Conservation (phyloP, 768 basidiomycete genomes). For the Leucocoprinus leucothites region DNA sequence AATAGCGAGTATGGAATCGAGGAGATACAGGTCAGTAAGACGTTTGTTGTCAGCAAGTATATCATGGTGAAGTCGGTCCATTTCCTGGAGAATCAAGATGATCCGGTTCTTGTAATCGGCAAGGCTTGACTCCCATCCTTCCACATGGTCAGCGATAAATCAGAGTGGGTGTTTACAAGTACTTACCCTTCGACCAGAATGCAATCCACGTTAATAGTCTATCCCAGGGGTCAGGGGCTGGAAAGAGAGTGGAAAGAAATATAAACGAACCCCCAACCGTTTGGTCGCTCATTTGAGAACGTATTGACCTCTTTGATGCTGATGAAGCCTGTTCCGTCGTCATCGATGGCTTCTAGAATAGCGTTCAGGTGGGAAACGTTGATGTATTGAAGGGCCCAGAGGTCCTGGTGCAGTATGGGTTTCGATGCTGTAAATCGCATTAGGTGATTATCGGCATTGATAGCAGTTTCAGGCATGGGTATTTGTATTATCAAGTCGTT, state of each 20-base stretch:
- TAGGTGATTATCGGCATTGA: too few species aligned
- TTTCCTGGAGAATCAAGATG: slow-evolving; percentile 15
- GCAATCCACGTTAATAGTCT: slow-evolving; percentile 25
- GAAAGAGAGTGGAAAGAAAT: neutral
- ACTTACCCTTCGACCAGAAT: slow-evolving; percentile 24
- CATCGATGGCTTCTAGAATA: slow-evolving; percentile 38
- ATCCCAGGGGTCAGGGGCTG: neutral
- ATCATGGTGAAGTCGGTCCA: slow-evolving; percentile 9
- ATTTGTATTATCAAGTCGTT: neutral
- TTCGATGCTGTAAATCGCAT: slow-evolving; percentile 11
- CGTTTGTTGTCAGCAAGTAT: slow-evolving; percentile 16
- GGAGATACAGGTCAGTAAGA: slow-evolving; percentile 15
- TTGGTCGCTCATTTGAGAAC: slow-evolving; percentile 26
- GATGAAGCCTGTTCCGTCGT: slow-evolving; percentile 37
- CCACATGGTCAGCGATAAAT: neutral
- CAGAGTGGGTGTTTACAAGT: neutral
- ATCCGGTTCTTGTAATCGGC: slow-evolving; percentile 17
- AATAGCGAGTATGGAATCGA: neutral
- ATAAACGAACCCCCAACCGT: slow-evolving; percentile 24
- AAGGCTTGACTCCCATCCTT: slow-evolving; percentile 18
- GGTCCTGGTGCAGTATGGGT: slow-evolving; percentile 4
- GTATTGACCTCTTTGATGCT: slow-evolving; percentile 31
- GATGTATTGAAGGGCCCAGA: slow-evolving; percentile 34
- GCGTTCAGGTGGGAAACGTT: slow-evolving; percentile 27
- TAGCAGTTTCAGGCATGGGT: neutral